Evolutionary conservation across 129 eudicot species (phyloP), one percentile per base, ranked within the genome.

Genomic region (Glebionis coronaria): DNA sequence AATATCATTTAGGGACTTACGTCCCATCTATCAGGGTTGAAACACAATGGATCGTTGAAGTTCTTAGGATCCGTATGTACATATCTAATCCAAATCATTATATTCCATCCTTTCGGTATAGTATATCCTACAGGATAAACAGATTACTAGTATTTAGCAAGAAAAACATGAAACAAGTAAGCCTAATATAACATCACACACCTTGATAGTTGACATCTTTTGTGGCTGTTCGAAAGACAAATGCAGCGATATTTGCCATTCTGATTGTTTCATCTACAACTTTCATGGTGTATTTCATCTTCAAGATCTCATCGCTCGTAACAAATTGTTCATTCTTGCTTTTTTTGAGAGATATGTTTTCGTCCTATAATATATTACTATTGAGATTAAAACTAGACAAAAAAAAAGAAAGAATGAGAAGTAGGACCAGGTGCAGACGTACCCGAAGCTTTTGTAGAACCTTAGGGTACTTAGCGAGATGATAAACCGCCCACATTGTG

Each of bases 371-470:
- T n/a, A 18, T 46, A 5, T 40, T 13, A 31, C 60, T 52, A 1
- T 19, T 20, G 16, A 51, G 25, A 50, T 47, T 2, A 60, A 3
- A 49, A 61, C 12, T 1, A 8, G 13, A 58, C 35, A 31, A 35
- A 2, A 23, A 23, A 12, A 3, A 8, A 51, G 60, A 9, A 31
- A 4, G 14, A 71, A 6, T 1, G 9, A 50, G 31, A 19, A 38
- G 9, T 10, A 49, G n/a, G 18, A 16, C 3, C 20, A 51, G 27
- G 47, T 15, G 13, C 20, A 59, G 23, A 53, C 65, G 11, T 80
- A 86, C 94, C 89, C 76, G 88, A 62, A 86, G 94, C 73, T 79
- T 83, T 31, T 83, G 59, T 69, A 87, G 87, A 73, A 83, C 87
- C 61, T 72, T 47, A 5, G 95, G 89, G 51, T 63, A 81, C 58